Conservation (phyloP, 257 asterid species). For the Przewalskia tangutica region DNA sequence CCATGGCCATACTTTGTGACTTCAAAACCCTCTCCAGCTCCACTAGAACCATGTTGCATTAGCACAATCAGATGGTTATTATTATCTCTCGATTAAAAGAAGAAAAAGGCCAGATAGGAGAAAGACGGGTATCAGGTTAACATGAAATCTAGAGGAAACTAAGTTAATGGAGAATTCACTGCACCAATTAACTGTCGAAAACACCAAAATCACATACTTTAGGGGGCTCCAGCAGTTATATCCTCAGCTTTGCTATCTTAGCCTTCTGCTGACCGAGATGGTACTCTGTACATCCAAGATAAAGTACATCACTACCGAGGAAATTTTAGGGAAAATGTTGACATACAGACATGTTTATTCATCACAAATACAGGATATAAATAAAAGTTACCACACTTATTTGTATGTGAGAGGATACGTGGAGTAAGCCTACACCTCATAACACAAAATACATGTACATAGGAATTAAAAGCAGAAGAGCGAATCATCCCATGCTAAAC, state of each 20-base stretch:
- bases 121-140: background rate
- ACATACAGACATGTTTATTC: background rate
- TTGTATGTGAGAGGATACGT: background rate
- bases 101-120: background rate
- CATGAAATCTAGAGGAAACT: background rate
- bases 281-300: constrained; percentile 45
- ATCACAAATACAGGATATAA: background rate
- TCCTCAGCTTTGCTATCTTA: constrained; percentile 96
- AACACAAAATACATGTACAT: background rate
- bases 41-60: constrained; percentile 68
- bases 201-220: constrained; percentile 38
- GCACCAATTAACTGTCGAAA: background rate
- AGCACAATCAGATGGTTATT: background rate
- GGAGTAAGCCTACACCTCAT: background rate
- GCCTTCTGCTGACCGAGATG: constrained; percentile 99
- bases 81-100: background rate
- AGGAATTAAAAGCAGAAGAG: background rate
- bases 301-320: background rate
- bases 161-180: background rate
- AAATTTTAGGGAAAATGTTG: background rate
- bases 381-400: background rate
- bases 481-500: background rate
- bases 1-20: constrained; percentile 97
- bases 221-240: constrained; percentile 94
- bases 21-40: constrained; percentile 97